These are phyloP conservation scores for Bryopsis sp. DNA, from an alignment of 139 green algal genomes.

Conservation along the genomic window DNA sequence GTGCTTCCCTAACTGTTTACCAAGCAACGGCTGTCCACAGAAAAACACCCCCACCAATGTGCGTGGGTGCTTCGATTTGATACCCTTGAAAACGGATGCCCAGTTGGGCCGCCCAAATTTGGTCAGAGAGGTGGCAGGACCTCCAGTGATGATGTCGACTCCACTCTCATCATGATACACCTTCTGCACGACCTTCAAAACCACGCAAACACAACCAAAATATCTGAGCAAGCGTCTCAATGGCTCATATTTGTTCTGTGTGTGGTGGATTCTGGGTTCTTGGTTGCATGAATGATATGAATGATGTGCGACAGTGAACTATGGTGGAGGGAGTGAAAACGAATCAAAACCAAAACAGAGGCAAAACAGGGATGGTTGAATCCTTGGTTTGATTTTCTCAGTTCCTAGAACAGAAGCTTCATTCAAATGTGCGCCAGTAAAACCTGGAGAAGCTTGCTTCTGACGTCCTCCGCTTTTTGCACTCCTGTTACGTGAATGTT, in stretches of 20 bases:
- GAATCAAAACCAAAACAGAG: too few relatives aligned
- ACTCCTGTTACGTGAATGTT: conserved; percentile 10
- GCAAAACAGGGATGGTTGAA: too few relatives aligned
- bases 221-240: background rate
- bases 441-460: conserved; percentile 3
- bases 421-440: background rate
- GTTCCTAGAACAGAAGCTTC: too few relatives aligned
- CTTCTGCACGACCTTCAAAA: conserved; percentile 2
- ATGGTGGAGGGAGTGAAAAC: too few relatives aligned
- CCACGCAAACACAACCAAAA: background rate
- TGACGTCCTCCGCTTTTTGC: background rate
- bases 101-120: conserved; percentile 12
- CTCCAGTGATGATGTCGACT: conserved; percentile 3
- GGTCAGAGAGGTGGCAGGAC: background rate
- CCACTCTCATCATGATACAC: conserved; percentile 5
- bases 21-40: background rate
- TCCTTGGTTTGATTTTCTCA: too few relatives aligned
- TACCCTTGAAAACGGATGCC: background rate
- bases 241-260: too few relatives aligned
- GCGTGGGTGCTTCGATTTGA: background rate
- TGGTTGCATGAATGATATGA: too few relatives aligned
- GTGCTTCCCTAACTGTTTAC: background rate
- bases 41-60: conserved; percentile 2
- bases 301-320: too few relatives aligned
- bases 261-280: too few relatives aligned